Percentiles rank a stretch among this genome's conserved stretches.
Conservation (phyloP, 768 basidiomycete species). For the Podaxis sp. region DNA sequence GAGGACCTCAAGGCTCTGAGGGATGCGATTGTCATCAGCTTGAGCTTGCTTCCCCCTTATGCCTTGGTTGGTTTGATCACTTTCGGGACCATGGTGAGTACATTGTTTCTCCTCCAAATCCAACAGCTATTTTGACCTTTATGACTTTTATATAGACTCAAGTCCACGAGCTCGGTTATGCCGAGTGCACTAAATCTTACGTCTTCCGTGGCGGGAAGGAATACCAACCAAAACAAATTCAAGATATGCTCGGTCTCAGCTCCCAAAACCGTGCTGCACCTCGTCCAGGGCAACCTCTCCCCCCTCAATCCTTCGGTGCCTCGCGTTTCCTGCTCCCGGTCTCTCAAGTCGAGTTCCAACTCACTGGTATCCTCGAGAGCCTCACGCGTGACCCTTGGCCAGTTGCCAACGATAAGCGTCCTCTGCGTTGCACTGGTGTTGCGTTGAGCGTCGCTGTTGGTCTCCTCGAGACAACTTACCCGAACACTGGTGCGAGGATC, state of each 20-base stretch:
- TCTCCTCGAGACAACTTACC: conserved; percentile 90
- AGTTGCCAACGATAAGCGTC: conserved; percentile 90
- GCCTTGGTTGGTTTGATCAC: conserved; percentile 96
- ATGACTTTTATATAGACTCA: conserved; percentile 61
- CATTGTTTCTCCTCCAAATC: neutral
- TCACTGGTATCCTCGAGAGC: conserved; percentile 89
- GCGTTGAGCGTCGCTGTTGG: conserved; percentile 93
- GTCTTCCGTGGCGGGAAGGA: conserved; percentile 99
- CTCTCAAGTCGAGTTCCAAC: conserved; percentile 92
- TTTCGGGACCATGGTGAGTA: conserved; percentile 90
- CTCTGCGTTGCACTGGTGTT: conserved; percentile 92
- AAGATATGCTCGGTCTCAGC: conserved; percentile 94
- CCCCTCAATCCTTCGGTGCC: conserved; percentile 79
- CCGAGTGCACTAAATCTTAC: conserved; percentile 96
- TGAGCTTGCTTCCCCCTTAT: conserved; percentile 90
- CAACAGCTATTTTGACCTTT: neutral
- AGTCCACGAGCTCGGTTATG: conserved; percentile 97
- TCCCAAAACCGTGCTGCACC: conserved; percentile 80
- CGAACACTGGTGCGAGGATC: conserved; percentile 93
- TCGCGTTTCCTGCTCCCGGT: conserved; percentile 91
- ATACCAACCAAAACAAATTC: conserved; percentile 93
- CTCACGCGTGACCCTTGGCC: conserved; percentile 95
- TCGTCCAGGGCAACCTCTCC: conserved; percentile 81
- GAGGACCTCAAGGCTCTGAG: conserved; percentile 95
- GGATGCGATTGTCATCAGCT: conserved; percentile 91